Evolutionary conservation across 2,329 filamentous ascomycete genomes (phyloP), one percentile per base, ranked within the genome.

Genomic region (Chrysoporthe puriensis): DNA sequence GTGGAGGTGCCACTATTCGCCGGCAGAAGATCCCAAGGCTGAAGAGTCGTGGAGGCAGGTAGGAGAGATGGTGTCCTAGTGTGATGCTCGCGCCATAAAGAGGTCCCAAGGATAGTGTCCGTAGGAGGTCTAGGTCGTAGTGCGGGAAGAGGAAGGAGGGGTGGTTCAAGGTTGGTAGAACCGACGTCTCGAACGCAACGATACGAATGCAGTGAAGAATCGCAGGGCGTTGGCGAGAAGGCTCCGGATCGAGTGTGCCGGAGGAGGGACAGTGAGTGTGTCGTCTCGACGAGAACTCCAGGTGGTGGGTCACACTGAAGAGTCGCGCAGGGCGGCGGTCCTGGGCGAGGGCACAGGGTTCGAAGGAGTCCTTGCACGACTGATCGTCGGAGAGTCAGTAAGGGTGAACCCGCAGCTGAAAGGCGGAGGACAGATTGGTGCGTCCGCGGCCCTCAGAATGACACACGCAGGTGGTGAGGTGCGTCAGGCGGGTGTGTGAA

Each of bases 81-180:
- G 74, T 69, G 73, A 76, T 72, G 69, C 70, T 70, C 72, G 68
- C 79, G 79, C 80, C 80, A 81, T 81, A 75, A 70, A 72, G 66
- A 48, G 63, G 68, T 70, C 64, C 69, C 57, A 68, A 40, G 58
- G 48, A n/a, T 67, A 46, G 48, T 21, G 63, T 67, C 61, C 58
- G 62, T 21, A 26, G 46, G n/a, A n/a, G 48, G 14, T 42, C 60
- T 44, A 43, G 50, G 43, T 61, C 13, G 36, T 46, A 14, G 14
- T 34, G 14, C 26, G 26, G 26, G 52, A 3, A 59, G 59, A 32
- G 56, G 52, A 60, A 32, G 56, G 52, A 60, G 59, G 46, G 64
- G 67, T 43, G 56, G 59, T 18, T 14, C 21, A 11, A 34, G 54
- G 26, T 34, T 26, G 42, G n/a, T 44, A 21, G 57, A 58, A 58